Evolutionary conservation across 441 rosid genomes (phyloP), one percentile per base, ranked within the genome.

Genomic region (Arabidopsis hybrid): DNA sequence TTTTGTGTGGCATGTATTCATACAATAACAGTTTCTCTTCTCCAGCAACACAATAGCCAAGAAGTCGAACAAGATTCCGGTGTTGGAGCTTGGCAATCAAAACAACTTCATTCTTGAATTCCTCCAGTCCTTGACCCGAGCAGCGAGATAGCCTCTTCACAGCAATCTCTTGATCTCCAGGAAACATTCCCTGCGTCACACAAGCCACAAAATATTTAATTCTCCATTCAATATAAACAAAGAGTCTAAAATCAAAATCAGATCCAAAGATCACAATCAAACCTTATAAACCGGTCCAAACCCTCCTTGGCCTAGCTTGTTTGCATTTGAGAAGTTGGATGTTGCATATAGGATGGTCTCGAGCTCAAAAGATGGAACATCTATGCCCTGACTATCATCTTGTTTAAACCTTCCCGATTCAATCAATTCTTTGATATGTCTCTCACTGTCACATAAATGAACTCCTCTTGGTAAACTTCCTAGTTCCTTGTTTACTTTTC

Each of bases 1-100:
- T 88, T 78, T 71, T 86, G 78, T 88, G 87, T 8, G 85, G 85
- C 86, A 81, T 78, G 69, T 85, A 85, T 67, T 86, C 92, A 53
- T 86, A 86, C 17, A 77, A 8, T 16, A 88, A 63, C 45, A 88
- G 79, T 77, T 88, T 84, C 51, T 86, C 92, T 18, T 76, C 84
- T 66, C 84, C 83, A 43, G 74, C 58, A 47, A 84, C 67, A 57
- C 90, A 87, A n/a, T 85, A 87, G 17, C 95, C 92, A 74, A 84
- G 70, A 45, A 87, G 85, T 50, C 86, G 81, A 1, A 88, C 92
- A 6, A 89, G 91, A 71, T 89, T 89, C 69, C 89, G 76, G 56
- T 86, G 95, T 67, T 89, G 92, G 9, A 88, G 82, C 68, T 83
- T 88, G 38, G 91, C 91, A 67, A 89, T 89, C 75, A 88, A 76